A percentile compares a stretch with the other conserved stretches of the same genome.
Conservation (phyloP, 192 early-diverging fungal genomes). For the Backusella psychrophila region DNA sequence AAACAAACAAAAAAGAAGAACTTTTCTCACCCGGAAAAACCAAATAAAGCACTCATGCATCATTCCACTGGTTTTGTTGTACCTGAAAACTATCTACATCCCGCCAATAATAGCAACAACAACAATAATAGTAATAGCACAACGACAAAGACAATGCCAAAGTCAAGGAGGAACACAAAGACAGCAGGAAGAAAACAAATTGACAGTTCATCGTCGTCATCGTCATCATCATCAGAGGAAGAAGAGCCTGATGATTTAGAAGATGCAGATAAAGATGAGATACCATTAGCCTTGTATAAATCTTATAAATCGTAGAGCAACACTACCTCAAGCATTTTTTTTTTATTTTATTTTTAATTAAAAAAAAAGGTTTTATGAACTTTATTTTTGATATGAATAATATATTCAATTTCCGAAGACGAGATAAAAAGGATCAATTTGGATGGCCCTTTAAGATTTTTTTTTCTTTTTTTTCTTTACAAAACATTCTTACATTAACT, state of each 20-base stretch:
- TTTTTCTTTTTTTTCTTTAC: slow-evolving; percentile 11
- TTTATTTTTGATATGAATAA: neutral
- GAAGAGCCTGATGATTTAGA: slow-evolving; percentile 1
- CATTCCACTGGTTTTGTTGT: slow-evolving; percentile 30
- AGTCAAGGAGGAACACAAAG: neutral
- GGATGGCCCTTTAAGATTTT: neutral
- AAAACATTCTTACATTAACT: slow-evolving; percentile 15
- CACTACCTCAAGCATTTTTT: neutral
- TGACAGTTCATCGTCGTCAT: neutral
- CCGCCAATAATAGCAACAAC: slow-evolving; percentile 1
- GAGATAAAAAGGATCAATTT: neutral
- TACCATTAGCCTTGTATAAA: slow-evolving; percentile 19
- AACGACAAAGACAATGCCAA: too few relatives aligned
- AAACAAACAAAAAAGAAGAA: neutral
- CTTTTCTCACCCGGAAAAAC: neutral
- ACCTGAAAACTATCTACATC: slow-evolving; percentile 26
- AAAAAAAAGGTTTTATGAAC: slow-evolving; percentile 3
- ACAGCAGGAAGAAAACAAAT: neutral
- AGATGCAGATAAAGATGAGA: slow-evolving; percentile 11
- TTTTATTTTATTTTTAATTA: neutral
- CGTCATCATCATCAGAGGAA: slow-evolving; percentile 4
- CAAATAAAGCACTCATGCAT: neutral
- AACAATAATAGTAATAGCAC: neutral
- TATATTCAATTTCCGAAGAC: neutral
- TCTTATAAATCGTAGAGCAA: neutral